Base-by-base conservation (phyloP, 2,329 filamentous ascomycete species). In the Diaporthe sp. region DNA sequence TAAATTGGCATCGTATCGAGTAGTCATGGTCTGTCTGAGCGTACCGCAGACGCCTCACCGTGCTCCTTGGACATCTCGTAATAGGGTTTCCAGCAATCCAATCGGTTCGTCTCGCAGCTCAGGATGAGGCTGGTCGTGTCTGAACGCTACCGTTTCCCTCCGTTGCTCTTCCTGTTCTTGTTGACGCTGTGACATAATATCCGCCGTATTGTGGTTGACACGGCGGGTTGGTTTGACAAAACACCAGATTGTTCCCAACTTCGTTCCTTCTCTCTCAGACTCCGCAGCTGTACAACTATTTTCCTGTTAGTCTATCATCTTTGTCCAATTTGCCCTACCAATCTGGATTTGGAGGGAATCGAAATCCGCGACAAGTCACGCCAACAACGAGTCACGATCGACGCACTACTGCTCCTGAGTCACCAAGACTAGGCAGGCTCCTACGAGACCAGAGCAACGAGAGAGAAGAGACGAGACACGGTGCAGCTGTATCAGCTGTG, bases 1-100 rank as follows among this genome's bases (percentile, higher is more conserved):
- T 39, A 72, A 62, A 62, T 53, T 69, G 65, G 65, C 46, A 69
- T 69, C 22, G 65, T 55, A 69, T 69, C 65, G 65, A 69, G 65
- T 69, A 55, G 65, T 69, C 65, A 69, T 42, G 17, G 46, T 13
- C 31, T 13, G 65, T 69, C 65, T 69, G 65, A 69, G 65, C 65
- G 65, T 25, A 34, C 25, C 17, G 65, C 49, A 55, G 39, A 31
- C 10, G 13, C 7, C 49, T 69, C 65, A 69, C 31, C 31, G 46
- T 55, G 46, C 65, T 42, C n/a, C 65, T 55, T 28, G 46, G 46
- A 69, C 49, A 19, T 55, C 19, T 53, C 65, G 65, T 69, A 69
- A 69, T 69, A 69, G 65, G 49, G 65, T 69, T 69, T 69, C 37
- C n/a, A 39, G 19, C 65, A 55, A 37, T 31, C 65, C 65, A 69